Conservation (phyloP, 164 flowering plant species). For the Chloranthus sessilifolius region DNA sequence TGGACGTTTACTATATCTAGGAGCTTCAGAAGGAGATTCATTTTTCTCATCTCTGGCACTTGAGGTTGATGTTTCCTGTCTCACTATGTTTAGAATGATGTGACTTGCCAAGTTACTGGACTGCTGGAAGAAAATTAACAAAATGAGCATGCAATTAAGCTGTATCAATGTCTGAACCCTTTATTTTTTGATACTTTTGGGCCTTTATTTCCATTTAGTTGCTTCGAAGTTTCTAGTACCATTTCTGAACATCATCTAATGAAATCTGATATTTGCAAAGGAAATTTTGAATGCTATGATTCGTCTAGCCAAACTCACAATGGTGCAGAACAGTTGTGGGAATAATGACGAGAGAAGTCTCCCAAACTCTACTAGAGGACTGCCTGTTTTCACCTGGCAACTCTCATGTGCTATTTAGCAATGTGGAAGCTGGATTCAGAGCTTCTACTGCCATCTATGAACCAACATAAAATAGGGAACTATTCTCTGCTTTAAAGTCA, state of each 20-base stretch:
- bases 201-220: too few species aligned
- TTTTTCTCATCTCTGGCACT: slow-evolving; percentile 1
- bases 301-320: slow-evolving; percentile 4
- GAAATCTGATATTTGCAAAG: slow-evolving; percentile 15
- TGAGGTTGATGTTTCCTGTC: neutral
- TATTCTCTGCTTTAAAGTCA: neutral
- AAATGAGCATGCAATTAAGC: too few species aligned
- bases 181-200: too few species aligned
- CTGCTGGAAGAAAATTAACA: too few species aligned
- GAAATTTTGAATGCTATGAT: slow-evolving; percentile 1
- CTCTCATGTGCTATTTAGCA: slow-evolving; percentile 8
- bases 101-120: slow-evolving; percentile 12
- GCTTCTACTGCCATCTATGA: slow-evolving; percentile 9
- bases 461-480: slow-evolving; percentile 9
- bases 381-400: slow-evolving; percentile 6
- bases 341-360: slow-evolving; percentile 10
- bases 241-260: too few species aligned
- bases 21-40: neutral
- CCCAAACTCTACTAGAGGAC: slow-evolving; percentile 17
- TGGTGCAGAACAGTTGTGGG: slow-evolving; percentile 1
- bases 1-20: neutral
- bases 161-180: too few species aligned
- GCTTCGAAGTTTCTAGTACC: too few species aligned
- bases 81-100: neutral
- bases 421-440: slow-evolving; percentile 5